Conservation (phyloP, 2,329 filamentous ascomycete genomes). For the Venturia aucupariae region DNA sequence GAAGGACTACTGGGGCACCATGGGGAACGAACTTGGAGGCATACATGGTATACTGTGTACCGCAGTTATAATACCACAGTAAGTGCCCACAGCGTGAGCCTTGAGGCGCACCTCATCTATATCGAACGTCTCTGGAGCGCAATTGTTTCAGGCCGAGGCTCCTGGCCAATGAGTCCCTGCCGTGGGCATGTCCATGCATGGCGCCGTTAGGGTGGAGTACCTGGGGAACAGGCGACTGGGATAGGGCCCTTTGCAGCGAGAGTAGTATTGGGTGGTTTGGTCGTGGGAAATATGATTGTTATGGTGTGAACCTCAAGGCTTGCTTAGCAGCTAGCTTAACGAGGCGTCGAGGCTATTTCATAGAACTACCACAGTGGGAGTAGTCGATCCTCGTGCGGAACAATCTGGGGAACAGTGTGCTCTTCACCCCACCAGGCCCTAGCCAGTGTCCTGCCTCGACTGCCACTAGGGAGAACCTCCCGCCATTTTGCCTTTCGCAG, state of each 20-base stretch:
- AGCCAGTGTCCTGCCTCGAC: neutral
- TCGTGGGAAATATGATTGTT: too few species aligned
- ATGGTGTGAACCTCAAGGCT: too few species aligned
- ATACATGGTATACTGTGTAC: too few species aligned
- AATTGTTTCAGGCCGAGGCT: slow-evolving; percentile 1
- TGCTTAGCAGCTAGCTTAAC: too few species aligned
- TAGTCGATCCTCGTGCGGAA: slow-evolving; percentile 1
- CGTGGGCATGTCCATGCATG: neutral
- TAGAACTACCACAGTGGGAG: too few species aligned
- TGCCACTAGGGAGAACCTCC: neutral
- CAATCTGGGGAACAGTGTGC: neutral
- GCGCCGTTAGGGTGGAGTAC: neutral
- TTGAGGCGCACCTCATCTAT: neutral
- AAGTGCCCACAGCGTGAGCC: neutral
- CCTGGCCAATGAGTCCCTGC: neutral
- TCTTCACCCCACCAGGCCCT: slow-evolving; percentile 4
- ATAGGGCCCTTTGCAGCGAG: neutral
- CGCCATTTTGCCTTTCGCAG: slow-evolving; percentile 4
- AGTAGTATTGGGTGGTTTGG: neutral
- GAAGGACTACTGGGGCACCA: neutral
- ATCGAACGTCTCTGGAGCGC: neutral
- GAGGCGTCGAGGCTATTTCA: neutral
- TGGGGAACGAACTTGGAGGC: neutral
- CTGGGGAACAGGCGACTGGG: neutral
- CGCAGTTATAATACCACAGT: too few species aligned